Evolutionary conservation across 129 eudicot genomes (phyloP).

Genomic region (Flaveria trinervia): DNA sequence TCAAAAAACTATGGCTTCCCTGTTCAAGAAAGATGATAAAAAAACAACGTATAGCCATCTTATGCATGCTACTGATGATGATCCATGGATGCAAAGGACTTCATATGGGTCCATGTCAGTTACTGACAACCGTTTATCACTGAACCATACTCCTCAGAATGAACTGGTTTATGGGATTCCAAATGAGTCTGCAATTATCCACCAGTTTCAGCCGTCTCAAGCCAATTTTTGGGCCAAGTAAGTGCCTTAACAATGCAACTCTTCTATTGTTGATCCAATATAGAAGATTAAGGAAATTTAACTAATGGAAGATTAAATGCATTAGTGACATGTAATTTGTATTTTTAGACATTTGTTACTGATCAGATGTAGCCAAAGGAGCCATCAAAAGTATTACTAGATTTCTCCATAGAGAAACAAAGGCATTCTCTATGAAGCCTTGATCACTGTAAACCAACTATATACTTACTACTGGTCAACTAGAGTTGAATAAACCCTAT

Average conservation of each 20-base stretch:
- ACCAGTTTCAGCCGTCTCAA: constrained; percentile 53
- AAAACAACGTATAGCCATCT: constrained; percentile 33
- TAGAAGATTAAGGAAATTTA: constrained; percentile 6
- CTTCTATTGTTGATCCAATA: neutral
- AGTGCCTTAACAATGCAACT: constrained; percentile 32
- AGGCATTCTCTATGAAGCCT: neutral
- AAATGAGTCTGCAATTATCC: constrained; percentile 44
- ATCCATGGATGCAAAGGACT: constrained; percentile 54
- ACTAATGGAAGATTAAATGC: neutral
- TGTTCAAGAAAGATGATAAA: constrained; percentile 70
- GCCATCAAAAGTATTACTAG: neutral
- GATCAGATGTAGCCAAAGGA: neutral
- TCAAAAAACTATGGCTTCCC: constrained; percentile 79
- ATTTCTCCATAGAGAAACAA: neutral
- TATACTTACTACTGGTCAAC: neutral
- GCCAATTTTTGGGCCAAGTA: constrained; percentile 77
- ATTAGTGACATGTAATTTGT: neutral
- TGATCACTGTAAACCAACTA: too few species aligned
- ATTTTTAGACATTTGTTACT: neutral
- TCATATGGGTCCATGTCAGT: constrained; percentile 42
- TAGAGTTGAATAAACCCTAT: neutral
- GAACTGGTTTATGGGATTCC: constrained; percentile 56
- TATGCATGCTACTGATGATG: constrained; percentile 46
- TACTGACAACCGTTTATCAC: constrained; percentile 36
- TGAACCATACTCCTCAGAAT: constrained; percentile 38